A percentile compares a stretch with the other conserved stretches of the same genome.
Evolutionary conservation across 805 yeast species (phyloP).

Genomic region (Blastobotrys chiropterorum): DNA sequence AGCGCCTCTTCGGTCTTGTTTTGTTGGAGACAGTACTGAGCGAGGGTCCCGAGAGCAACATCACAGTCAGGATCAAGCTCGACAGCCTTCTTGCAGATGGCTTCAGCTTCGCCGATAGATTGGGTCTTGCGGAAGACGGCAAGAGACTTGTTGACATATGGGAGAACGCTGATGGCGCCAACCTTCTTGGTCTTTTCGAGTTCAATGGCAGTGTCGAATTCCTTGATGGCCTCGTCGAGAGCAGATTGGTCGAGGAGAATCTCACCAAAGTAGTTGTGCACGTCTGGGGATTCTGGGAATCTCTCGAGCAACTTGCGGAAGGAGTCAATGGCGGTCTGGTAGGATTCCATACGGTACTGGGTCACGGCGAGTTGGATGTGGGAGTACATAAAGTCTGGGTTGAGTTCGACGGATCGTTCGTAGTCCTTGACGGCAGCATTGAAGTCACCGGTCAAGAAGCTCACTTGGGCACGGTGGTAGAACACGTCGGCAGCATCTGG

Average conservation of each 20-base stretch:
- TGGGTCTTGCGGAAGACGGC: slow-evolving; percentile 35
- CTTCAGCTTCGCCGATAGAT: slow-evolving; percentile 52
- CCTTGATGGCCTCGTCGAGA: slow-evolving; percentile 62
- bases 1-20: slow-evolving; percentile 81
- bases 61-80: slow-evolving; percentile 84
- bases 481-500: slow-evolving; percentile 73
- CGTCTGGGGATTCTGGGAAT: slow-evolving; percentile 85
- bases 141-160: slow-evolving; percentile 84
- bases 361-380: slow-evolving; percentile 91
- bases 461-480: slow-evolving; percentile 92
- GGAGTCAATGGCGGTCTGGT: slow-evolving; percentile 12
- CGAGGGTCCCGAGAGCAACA: slow-evolving; percentile 82
- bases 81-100: slow-evolving; percentile 65
- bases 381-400: slow-evolving; percentile 72
- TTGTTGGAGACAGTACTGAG: slow-evolving; percentile 81
- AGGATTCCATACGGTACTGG: slow-evolving; percentile 60
- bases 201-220: slow-evolving; percentile 80
- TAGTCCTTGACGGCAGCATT: slow-evolving; percentile 68
- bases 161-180: slow-evolving; percentile 80
- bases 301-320: slow-evolving; percentile 33
- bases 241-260: slow-evolving; percentile 78
- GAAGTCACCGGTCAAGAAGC: slow-evolving; percentile 72
- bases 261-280: slow-evolving; percentile 95
- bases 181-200: slow-evolving; percentile 54
- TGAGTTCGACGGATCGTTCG: slow-evolving; percentile 64